phyloP scores from a whole-genome alignment of 2,329 filamentous ascomycete genomes.

The Xylaria arbuscula region DNA sequence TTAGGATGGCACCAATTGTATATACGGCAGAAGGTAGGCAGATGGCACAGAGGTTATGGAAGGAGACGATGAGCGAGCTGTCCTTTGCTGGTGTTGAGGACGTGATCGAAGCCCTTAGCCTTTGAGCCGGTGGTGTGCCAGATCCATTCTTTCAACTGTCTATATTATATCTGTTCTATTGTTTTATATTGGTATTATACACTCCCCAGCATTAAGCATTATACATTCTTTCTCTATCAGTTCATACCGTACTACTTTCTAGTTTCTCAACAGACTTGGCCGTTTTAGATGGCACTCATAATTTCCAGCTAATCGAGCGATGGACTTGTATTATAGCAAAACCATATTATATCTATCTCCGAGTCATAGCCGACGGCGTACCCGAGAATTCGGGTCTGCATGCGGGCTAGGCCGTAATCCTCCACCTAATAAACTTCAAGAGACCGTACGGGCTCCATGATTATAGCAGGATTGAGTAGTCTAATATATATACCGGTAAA shows the following conservation, averaged over 20 bases:
- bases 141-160: background rate
- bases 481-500: background rate
- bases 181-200: background rate
- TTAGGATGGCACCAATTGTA: conserved; percentile 26
- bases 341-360: background rate
- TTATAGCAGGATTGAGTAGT: background rate
- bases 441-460: background rate
- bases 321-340: background rate
- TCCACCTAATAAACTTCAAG: background rate
- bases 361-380: background rate
- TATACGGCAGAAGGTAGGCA: conserved; percentile 34
- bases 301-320: background rate
- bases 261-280: background rate
- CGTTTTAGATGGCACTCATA: background rate
- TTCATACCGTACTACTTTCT: background rate
- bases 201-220: background rate
- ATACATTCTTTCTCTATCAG: background rate
- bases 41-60: conserved; percentile 31
- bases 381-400: background rate
- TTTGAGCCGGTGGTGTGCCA: background rate
- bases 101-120: conserved; percentile 17
- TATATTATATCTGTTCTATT: conserved; percentile 1
- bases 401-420: background rate
- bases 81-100: conserved; percentile 26
- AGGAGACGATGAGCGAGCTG: conserved; percentile 36